Conservation (phyloP, 495 filamentous ascomycete species). For the Platismatia glauca region DNA sequence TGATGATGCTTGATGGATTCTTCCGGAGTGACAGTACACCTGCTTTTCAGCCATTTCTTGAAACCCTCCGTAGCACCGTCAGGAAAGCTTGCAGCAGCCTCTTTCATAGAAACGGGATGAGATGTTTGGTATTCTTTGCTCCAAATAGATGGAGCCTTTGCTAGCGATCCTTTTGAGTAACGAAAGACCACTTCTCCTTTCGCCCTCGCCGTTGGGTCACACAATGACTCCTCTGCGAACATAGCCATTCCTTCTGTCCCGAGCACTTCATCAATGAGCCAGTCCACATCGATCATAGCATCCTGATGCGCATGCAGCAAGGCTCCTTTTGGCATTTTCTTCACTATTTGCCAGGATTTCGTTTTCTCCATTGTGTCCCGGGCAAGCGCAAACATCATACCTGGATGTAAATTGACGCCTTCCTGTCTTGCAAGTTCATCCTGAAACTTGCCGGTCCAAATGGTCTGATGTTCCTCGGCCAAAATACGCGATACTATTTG, state of each 20-base stretch:
- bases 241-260: conserved; percentile 69
- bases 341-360: conserved; percentile 75
- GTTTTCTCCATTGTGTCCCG: conserved; percentile 72
- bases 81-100: conserved; percentile 66
- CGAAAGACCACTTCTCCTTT: conserved; percentile 46
- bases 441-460: conserved; percentile 66
- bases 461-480: conserved; percentile 57
- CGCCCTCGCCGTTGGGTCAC: conserved; percentile 36
- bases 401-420: conserved; percentile 53
- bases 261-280: conserved; percentile 60
- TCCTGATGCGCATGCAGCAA: conserved; percentile 83
- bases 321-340: conserved; percentile 82
- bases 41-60: conserved; percentile 62
- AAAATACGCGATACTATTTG: conserved; percentile 71
- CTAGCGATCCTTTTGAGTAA: conserved; percentile 32
- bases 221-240: conserved; percentile 44
- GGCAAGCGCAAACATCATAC: conserved; percentile 81
- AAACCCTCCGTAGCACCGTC: conserved; percentile 61
- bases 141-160: conserved; percentile 47
- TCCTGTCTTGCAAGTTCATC: conserved; percentile 46
- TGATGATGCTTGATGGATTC: conserved; percentile 73
- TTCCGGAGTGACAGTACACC: conserved; percentile 58
- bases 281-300: conserved; percentile 82
- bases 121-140: conserved; percentile 45
- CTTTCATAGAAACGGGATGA: conserved; percentile 47